Base-by-base conservation (phyloP, 768 basidiomycete species). In the Rhodotorula graminis region DNA sequence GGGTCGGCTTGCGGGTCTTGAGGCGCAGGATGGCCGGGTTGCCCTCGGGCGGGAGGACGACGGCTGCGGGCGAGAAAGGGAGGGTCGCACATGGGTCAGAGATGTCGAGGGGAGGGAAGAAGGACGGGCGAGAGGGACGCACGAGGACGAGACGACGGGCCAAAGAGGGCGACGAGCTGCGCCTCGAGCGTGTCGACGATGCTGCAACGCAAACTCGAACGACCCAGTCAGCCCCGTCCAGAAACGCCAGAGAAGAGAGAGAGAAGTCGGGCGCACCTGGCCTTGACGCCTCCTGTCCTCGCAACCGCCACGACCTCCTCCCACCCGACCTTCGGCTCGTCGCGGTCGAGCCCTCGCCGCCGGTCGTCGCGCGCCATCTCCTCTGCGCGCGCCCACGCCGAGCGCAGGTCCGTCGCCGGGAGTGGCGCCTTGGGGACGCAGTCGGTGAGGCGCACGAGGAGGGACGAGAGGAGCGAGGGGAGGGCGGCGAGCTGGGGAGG, bases 241-340 rank as follows among this genome's bases (percentile, higher is more conserved):
- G n/a, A 14, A 42, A 31, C 4, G 0, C 31, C 42, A 46, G 12
- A 7, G 42, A 18, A 21, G 6, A 25, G 44, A 46, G 44, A 44
- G 16, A n/a, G 21, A 0, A 9, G 21, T n/a, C n/a, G n/a, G n/a
- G 57, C 67, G 29, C 52, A 68, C 66, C 37, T 42, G 58, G 21
- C 61, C 64, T 27, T 31, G 46, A 72, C 44, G 27, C 27, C 56
- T 9, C 29, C 50, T 46, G 68, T 67, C 25, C 63, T 56, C 44
- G 63, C 71, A 4, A 68, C 52, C 0, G 50, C 64, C 4, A 72
- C 25, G 5, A 72, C 71, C 44, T 72, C 67, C 40, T 60, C 59
- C 71, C 71, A 72, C 19, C 67, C 71, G 15, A 46, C 44, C 27
- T 2, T 37, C 0, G 25, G 7, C 37, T 5, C 15, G 3, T 59